Base-by-base conservation (phyloP, 108 stramenopile species). In the Nitzschia sp. region DNA sequence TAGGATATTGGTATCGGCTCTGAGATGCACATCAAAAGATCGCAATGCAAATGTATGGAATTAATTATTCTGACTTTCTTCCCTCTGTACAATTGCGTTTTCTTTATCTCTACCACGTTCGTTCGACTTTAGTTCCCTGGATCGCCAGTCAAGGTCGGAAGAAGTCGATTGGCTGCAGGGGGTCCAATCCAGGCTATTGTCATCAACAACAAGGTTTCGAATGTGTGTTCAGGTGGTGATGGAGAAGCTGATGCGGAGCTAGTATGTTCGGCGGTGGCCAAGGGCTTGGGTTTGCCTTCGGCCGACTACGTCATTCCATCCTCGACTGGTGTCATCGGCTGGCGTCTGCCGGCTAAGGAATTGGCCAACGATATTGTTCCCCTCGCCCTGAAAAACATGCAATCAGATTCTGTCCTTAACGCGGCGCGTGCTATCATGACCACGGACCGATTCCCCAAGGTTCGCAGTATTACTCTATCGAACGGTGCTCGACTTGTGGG, bases 301-400 rank as follows among this genome's bases (percentile, higher is more conserved):
- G 73, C 85, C n/a, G 53, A 69, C 3, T 70, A 84, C 46, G 97
- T 97, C 16, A 62, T 97, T 8, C 96, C 96, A n/a, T 91, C 90
- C 29, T 78, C 76, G 11, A 99, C 98, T 9, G 98, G 97, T 28
- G 96, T 99, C 23, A 98, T 99, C 72, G 98, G 97, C n/a, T 99
- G 98, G 98, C 79, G 91, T 31, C 68, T 98, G 1, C 98, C 98
- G 26, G 92, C 93, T 1, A 76, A 94, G 63, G 90, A 94, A 52
- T 65, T 90, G 66, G 89, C 95, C 36, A 58, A 79, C 32, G 86
- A 92, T 38, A 78, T 92, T 21, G 85, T 94, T 44, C 96, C 96
- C 8, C 63, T 76, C 27, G 90, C 90, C 26, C 73, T 89, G 53
- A 66, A 80, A 55, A 79, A 78, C 9, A 60, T 97, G 68, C 90